A percentile compares a stretch with the other conserved stretches of the same genome.
Conservation (phyloP, 345 rosid species). For the Crucihimalaya himalaica region DNA sequence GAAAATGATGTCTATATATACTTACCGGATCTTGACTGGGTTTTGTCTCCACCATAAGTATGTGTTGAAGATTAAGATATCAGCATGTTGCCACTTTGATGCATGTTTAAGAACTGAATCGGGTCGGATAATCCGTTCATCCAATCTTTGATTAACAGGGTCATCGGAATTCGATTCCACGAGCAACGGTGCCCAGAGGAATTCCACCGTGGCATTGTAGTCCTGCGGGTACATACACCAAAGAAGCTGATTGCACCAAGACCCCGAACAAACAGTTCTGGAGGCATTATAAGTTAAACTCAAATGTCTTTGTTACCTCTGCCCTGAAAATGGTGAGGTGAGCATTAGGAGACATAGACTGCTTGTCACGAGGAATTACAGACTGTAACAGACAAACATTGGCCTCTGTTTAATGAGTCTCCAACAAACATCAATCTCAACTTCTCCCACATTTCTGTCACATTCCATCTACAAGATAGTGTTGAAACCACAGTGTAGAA, state of each 20-base stretch:
- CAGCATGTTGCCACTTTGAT: conserved; percentile 85
- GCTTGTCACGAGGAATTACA: conserved; percentile 67
- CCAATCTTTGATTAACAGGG: conserved; percentile 86
- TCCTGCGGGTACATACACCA: conserved; percentile 50
- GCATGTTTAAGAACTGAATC: conserved; percentile 94
- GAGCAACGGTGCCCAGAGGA: conserved; percentile 95
- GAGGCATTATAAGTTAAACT: background rate
- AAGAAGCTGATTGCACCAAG: background rate
- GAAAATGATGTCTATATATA: background rate
- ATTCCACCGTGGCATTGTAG: conserved; percentile 90
- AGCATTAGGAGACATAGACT: conserved; percentile 89
- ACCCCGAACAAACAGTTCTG: background rate
- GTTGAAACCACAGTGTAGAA: background rate
- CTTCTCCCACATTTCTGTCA: conserved; percentile 89
- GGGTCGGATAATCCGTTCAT: conserved; percentile 75
- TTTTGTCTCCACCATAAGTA: conserved; percentile 99
- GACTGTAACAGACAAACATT: conserved; percentile 92
- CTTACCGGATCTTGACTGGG: conserved; percentile 79
- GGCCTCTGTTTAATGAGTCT: conserved; percentile 94
- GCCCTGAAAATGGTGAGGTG: conserved; percentile 87
- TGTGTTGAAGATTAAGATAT: conserved; percentile 82
- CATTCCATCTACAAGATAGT: conserved; percentile 69
- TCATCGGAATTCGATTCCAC: conserved; percentile 98
- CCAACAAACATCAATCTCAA: conserved; percentile 97
- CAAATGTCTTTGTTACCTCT: conserved; percentile 51